Percentiles rank a stretch among this genome's conserved stretches.
Evolutionary conservation across 805 yeast genomes (phyloP).

Genomic region (Lachancea lanzarotensis): DNA sequence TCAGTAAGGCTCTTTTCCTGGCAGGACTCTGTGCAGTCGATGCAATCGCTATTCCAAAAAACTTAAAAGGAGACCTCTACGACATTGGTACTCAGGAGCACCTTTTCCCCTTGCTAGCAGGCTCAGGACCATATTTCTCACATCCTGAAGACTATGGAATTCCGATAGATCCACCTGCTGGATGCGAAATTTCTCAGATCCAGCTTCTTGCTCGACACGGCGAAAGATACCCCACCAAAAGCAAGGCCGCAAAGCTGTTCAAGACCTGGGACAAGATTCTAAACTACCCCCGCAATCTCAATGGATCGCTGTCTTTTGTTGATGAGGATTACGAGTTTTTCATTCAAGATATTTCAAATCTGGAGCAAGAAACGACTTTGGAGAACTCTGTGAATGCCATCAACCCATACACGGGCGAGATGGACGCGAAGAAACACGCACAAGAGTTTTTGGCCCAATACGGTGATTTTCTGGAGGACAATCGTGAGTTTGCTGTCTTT

Average conservation of each 20-base stretch:
- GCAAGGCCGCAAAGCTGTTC: constrained; percentile 36
- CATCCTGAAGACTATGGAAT: constrained; percentile 47
- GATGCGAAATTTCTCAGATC: constrained; percentile 56
- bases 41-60: background rate
- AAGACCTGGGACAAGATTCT: constrained; percentile 16
- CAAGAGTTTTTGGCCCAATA: constrained; percentile 40
- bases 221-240: constrained; percentile 59
- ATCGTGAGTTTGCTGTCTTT: constrained; percentile 40
- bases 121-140: constrained; percentile 50
- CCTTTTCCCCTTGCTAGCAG: constrained; percentile 46
- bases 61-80: background rate
- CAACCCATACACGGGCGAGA: constrained; percentile 42
- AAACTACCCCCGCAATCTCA: constrained; percentile 30
- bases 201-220: constrained; percentile 73
- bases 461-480: constrained; percentile 34
- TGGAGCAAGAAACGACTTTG: constrained; percentile 37
- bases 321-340: constrained; percentile 47
- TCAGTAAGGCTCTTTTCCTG: background rate
- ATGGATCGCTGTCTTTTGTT: constrained; percentile 49
- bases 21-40: background rate
- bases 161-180: constrained; percentile 39
- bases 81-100: constrained; percentile 22
- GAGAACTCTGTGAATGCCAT: constrained; percentile 18
- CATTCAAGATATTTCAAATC: constrained; percentile 34
- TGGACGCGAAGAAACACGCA: constrained; percentile 41